Evolutionary conservation across 2,329 filamentous ascomycete genomes (phyloP), one percentile per base, ranked within the genome.

Genomic region (Hymenoscyphus infarciens): DNA sequence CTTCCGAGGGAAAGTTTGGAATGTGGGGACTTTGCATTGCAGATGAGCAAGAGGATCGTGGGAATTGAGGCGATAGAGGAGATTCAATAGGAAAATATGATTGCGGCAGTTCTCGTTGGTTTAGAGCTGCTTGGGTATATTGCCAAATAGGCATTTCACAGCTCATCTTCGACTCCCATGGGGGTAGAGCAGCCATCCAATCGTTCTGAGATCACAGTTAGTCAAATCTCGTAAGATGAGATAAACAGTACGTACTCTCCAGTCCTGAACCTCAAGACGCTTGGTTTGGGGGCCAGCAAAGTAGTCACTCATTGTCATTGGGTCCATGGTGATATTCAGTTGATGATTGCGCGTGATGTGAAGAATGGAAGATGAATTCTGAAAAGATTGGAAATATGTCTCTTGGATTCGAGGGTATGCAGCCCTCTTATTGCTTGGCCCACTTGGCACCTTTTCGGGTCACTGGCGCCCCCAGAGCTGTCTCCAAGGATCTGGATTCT

Each of bases 91-190:
- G 31, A 19, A 15, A 58, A 42, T 58, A 29, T 58, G 35, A n/a
- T 45, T 27, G 16, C 5, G 25, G n/a, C 19, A 29, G 19, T 15
- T 59, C 56, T 29, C 25, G 11, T 55, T 39, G 59, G 29, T 38
- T 59, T 27, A 64, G 35, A 19, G 60, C 55, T 1, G 62, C 49
- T 45, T 49, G 11, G 27, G 62, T 64, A 33, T 64, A 64, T 54
- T 64, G 62, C 62, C 62, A 64, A 45, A 64, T 61, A 7, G 59
- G 62, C 59, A 61, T 57, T n/a, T 58, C 58, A 25, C 29, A 8
- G 1, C 19, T 15, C 5, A 39, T 53, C 19, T 39, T 45, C 25
- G 58, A 38, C n/a, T 60, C 58, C 58, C 58, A 60, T 15, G 42
- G 58, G 15, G 59, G 53, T 22, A 45, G 19, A 22, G 38, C 1